Evolutionary conservation across 257 asterid species (phyloP).

Genomic region (Solanum bulbocastanum): DNA sequence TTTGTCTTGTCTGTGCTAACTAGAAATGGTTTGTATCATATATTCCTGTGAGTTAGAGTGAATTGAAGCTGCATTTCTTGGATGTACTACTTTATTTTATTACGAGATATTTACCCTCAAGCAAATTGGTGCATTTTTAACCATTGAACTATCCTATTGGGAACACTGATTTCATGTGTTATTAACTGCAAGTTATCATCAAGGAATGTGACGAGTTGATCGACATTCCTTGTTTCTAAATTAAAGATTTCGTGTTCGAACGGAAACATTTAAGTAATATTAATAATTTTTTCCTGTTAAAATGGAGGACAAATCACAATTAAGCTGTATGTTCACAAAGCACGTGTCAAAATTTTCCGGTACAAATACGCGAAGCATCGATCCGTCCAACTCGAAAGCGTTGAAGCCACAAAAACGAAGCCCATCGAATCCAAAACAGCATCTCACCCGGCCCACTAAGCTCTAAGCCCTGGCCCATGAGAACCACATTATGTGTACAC

Average conservation of each 20-base stretch:
- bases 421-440: not conserved
- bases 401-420: not conserved
- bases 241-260: not conserved
- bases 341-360: not conserved
- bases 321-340: not conserved
- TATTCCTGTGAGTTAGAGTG: not conserved
- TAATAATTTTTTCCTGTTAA: not conserved
- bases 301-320: not conserved
- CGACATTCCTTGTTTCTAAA: not conserved
- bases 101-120: not conserved
- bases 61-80: not conserved
- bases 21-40: not conserved
- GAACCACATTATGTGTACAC: slow-evolving; percentile 7
- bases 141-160: not conserved
- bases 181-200: not conserved
- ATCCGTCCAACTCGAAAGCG: not conserved
- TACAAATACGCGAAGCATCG: not conserved
- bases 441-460: not conserved
- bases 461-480: not conserved
- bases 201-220: not conserved
- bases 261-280: not conserved
- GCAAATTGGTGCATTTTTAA: not conserved
- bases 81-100: not conserved
- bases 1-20: not conserved
- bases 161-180: not conserved